A percentile compares a stretch with the other conserved stretches of the same genome.
phyloP scores from a whole-genome alignment of 805 yeast genomes.

The Saccharomycopsis synnaedendra region DNA sequence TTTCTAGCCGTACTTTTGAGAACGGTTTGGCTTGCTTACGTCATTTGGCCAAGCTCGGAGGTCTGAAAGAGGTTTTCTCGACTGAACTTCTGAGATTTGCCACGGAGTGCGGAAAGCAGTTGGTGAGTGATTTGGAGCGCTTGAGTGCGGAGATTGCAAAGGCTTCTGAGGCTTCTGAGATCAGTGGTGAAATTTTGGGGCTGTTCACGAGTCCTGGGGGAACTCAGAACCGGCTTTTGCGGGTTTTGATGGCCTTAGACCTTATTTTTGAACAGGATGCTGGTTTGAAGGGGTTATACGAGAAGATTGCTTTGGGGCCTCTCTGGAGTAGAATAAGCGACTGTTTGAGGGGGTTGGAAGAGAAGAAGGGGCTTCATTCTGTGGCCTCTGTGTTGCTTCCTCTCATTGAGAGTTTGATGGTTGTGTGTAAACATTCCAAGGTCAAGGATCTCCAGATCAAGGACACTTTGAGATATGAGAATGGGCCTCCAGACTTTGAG shows the following conservation, averaged over 20 bases:
- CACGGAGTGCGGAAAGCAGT: conserved; percentile 38
- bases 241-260: conserved; percentile 81
- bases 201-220: conserved; percentile 72
- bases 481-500: conserved; percentile 51
- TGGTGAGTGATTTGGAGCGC: conserved; percentile 42
- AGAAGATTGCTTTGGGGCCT: conserved; percentile 56
- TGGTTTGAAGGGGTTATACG: conserved; percentile 50
- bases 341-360: conserved; percentile 53
- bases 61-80: conserved; percentile 56
- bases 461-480: conserved; percentile 50
- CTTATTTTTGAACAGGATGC: conserved; percentile 47
- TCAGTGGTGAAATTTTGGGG: conserved; percentile 42
- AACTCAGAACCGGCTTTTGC: conserved; percentile 78
- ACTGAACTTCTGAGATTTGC: conserved; percentile 57
- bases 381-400: conserved; percentile 79
- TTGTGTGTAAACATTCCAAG: conserved; percentile 82
- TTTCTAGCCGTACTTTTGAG: conserved; percentile 76
- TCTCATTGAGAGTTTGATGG: conserved; percentile 85
- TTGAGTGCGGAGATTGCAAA: conserved; percentile 35
- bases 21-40: conserved; percentile 76
- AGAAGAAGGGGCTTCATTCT: conserved; percentile 40
- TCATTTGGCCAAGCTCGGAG: conserved; percentile 49
- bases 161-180: conserved; percentile 30
- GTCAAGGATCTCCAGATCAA: conserved; percentile 45
- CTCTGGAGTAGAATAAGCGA: conserved; percentile 81